Evolutionary conservation across 805 yeast species (phyloP), one percentile per base, ranked within the genome.

Genomic region (Wickerhamiella musiphila): DNA sequence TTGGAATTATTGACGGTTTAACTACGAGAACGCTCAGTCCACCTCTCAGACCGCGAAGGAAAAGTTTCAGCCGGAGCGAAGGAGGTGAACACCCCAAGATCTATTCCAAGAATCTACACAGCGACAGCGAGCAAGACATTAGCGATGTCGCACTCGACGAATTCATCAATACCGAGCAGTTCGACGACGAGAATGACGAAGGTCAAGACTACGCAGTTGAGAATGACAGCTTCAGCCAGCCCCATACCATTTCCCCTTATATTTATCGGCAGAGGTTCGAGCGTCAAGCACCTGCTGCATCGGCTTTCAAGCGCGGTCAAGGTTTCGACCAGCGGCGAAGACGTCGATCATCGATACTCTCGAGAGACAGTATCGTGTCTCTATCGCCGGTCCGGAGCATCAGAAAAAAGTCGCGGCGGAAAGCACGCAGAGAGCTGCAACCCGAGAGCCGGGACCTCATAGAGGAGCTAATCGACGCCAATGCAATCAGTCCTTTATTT

Each of bases 1-100:
- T 78, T 53, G 92, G 94, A 15, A 82, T 86, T 36, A 86, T 86
- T 47, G 96, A 86, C 52, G 98, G 98, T 4, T 65, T 81, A 19
- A 74, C 93, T 0, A 90, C 96, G 1, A 65, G 94, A 34, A 76
- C 93, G 2, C 58, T 86, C 40, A 58, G 70, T 40, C 76, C 78
- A 4, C 60, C 64, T 26, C 35, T 40, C 28, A n/a, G n/a, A n/a
- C n/a, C n/a, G n/a, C n/a, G n/a, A 14, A 23, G n/a, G 27, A 13
- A 12, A 27, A 21, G 23, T 18, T n/a, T 6, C 19, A 6, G 12
- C 18, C 9, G 24, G 6, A 20, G 18, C 20, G 15, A 16, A 28
- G 23, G 18, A 21, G 20, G 6, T 28, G 18, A 17, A 18, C 19
- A 26, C 31, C 30, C 34, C 29, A 11, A 27, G 30, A 25, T 34